phyloP scores from a whole-genome alignment of 768 basidiomycete genomes.

The Phaffia australis region DNA sequence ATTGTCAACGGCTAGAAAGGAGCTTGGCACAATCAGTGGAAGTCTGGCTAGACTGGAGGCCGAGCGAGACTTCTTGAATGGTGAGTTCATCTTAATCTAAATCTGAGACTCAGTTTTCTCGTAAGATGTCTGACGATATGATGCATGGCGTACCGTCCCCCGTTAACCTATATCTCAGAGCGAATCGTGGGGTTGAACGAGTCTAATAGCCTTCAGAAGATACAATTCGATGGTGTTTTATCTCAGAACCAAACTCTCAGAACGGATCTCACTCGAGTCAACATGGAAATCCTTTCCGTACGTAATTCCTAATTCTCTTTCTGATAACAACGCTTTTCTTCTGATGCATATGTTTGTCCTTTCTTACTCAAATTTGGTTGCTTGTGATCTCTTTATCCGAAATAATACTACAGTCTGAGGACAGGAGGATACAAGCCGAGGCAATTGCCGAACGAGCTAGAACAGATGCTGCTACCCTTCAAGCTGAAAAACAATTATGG shows the following conservation, averaged over 20 bases:
- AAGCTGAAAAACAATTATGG: slow-evolving; percentile 88
- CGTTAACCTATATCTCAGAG: slow-evolving; percentile 28
- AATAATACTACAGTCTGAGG: slow-evolving; percentile 6
- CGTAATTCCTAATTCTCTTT: neutral
- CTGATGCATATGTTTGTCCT: neutral
- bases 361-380: no score
- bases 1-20: slow-evolving; percentile 52
- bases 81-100: slow-evolving; percentile 42
- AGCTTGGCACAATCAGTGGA: slow-evolving; percentile 54
- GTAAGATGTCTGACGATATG: no score
- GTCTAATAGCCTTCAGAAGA: slow-evolving; percentile 51
- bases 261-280: slow-evolving; percentile 61
- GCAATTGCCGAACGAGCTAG: slow-evolving; percentile 55
- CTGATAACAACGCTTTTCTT: neutral
- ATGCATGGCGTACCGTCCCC: neutral
- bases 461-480: slow-evolving; percentile 74
- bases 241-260: slow-evolving; percentile 62
- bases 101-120: neutral
- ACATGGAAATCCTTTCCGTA: slow-evolving; percentile 44
- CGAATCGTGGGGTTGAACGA: slow-evolving; percentile 47
- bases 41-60: slow-evolving; percentile 73
- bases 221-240: slow-evolving; percentile 55
- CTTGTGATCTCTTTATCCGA: no score
- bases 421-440: slow-evolving; percentile 24
- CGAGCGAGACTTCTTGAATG: slow-evolving; percentile 63